Evolutionary conservation across 1,139 yeast species (phyloP).

Genomic region (Geotrichum cucujoidarum): DNA sequence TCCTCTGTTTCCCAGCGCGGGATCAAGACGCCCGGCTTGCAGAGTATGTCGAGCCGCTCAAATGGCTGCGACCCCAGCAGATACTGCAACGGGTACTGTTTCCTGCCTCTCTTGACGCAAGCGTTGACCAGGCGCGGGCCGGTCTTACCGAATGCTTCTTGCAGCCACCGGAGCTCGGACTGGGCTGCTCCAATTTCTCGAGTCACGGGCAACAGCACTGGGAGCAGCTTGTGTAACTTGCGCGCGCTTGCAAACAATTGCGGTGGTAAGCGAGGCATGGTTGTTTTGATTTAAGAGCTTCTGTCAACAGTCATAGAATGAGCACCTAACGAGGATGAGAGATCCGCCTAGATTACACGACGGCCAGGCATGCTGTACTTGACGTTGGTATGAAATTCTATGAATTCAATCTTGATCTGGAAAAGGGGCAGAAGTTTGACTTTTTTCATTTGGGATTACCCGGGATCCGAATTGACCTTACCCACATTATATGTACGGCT

Average conservation of each 20-base stretch:
- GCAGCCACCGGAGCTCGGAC: conserved; percentile 51
- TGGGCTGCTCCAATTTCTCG: conserved; percentile 32
- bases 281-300: too few species aligned
- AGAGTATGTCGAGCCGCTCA: conserved; percentile 57
- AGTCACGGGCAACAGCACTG: conserved; percentile 26
- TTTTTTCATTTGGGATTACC: neutral
- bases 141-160: conserved; percentile 36
- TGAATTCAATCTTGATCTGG: neutral
- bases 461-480: neutral
- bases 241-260: conserved; percentile 19
- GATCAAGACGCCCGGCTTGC: conserved; percentile 65
- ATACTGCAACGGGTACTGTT: conserved; percentile 75
- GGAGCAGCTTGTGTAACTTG: conserved; percentile 23
- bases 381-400: neutral
- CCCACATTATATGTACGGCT: neutral
- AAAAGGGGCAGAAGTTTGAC: neutral
- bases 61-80: conserved; percentile 84
- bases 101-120: conserved; percentile 31
- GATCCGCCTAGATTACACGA: too few species aligned
- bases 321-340: too few species aligned
- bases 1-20: conserved; percentile 97
- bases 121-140: conserved; percentile 24
- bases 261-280: conserved; percentile 21
- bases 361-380: neutral
- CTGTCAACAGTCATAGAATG: too few species aligned